A percentile compares a stretch with the other conserved stretches of the same genome.
These are phyloP conservation scores for Nothophytophthora sp. DNA, from an alignment of 352 stramenopile species.

Conservation along the genomic window DNA sequence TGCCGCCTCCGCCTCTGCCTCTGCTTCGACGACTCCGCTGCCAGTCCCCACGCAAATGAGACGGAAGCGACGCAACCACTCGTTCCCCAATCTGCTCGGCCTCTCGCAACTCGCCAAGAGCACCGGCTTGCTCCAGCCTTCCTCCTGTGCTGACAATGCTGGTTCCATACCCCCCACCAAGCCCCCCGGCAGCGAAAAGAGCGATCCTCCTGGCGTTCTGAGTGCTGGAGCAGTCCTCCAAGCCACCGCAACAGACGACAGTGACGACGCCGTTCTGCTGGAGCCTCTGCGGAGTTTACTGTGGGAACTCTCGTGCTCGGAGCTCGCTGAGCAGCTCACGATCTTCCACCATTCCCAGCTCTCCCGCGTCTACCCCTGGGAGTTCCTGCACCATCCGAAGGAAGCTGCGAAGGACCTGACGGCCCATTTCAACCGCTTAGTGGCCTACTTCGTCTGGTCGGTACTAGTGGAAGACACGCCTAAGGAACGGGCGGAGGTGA, in stretches of 20 bases:
- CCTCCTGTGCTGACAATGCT: slow-evolving; percentile 20
- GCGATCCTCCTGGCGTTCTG: slow-evolving; percentile 1
- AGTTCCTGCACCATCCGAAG: slow-evolving; percentile 53
- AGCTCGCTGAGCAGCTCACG: slow-evolving; percentile 69
- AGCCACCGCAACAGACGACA: slow-evolving; percentile 26
- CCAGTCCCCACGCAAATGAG: slow-evolving; percentile 6
- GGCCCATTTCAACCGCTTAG: slow-evolving; percentile 66
- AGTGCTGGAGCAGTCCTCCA: slow-evolving; percentile 15
- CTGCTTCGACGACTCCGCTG: not conserved
- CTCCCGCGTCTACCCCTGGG: slow-evolving; percentile 43
- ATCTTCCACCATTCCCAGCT: slow-evolving; percentile 67
- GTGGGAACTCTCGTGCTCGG: slow-evolving; percentile 49
- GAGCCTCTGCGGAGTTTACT: slow-evolving; percentile 48
- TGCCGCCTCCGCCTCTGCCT: not conserved
- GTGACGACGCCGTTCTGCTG: slow-evolving; percentile 37
- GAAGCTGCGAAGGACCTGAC: slow-evolving; percentile 52
- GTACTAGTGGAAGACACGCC: slow-evolving; percentile 68
- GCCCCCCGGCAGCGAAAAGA: slow-evolving; percentile 4
- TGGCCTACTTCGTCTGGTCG: slow-evolving; percentile 74
- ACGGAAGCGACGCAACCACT: slow-evolving; percentile 62
- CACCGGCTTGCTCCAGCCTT: slow-evolving; percentile 13
- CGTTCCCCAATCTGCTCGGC: slow-evolving; percentile 60
- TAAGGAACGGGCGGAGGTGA: slow-evolving; percentile 68
- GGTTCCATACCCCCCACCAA: slow-evolving; percentile 9
- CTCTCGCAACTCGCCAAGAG: slow-evolving; percentile 23